Percentiles rank a stretch among this genome's conserved stretches.
phyloP scores from a whole-genome alignment of 441 rosid genomes.

The Euphorbia celastroides region DNA sequence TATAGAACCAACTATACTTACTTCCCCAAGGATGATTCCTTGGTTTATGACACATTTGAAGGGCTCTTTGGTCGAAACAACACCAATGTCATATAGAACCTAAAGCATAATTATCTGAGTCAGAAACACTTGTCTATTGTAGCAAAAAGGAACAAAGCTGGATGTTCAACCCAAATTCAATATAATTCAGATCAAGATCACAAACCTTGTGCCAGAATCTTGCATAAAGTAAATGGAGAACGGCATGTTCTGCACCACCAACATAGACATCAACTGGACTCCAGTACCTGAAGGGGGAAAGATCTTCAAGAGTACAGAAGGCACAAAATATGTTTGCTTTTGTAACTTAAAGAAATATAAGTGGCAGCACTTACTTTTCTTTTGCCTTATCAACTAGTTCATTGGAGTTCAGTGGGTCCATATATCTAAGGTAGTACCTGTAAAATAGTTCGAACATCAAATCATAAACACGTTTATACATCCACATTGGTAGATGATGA shows the following conservation, averaged over 20 bases:
- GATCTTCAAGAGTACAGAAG: conserved; percentile 10
- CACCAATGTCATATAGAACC: conserved; percentile 93
- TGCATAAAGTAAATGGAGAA: conserved; percentile 88
- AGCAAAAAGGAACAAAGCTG: conserved; percentile 5
- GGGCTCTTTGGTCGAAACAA: conserved; percentile 90
- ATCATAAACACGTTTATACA: conserved; percentile 22
- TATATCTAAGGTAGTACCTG: conserved; percentile 97
- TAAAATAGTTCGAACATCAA: conserved; percentile 9
- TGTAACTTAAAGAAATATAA: neutral
- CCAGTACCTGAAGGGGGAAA: conserved; percentile 65
- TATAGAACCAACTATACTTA: conserved; percentile 31
- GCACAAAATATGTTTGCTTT: neutral
- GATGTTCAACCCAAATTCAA: conserved; percentile 6
- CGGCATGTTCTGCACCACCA: conserved; percentile 99
- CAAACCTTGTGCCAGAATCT: conserved; percentile 99
- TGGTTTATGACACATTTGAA: conserved; percentile 97
- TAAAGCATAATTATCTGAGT: conserved; percentile 24
- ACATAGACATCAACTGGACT: conserved; percentile 92
- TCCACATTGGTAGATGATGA: neutral
- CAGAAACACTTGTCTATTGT: conserved; percentile 4
- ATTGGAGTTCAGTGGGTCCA: conserved; percentile 80
- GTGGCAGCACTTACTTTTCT: conserved; percentile 54
- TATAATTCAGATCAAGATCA: conserved; percentile 8
- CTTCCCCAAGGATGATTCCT: conserved; percentile 97
- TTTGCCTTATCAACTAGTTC: conserved; percentile 71